Evolutionary conservation across 768 basidiomycete species (phyloP).

Genomic region (Lentinula aciculospora): DNA sequence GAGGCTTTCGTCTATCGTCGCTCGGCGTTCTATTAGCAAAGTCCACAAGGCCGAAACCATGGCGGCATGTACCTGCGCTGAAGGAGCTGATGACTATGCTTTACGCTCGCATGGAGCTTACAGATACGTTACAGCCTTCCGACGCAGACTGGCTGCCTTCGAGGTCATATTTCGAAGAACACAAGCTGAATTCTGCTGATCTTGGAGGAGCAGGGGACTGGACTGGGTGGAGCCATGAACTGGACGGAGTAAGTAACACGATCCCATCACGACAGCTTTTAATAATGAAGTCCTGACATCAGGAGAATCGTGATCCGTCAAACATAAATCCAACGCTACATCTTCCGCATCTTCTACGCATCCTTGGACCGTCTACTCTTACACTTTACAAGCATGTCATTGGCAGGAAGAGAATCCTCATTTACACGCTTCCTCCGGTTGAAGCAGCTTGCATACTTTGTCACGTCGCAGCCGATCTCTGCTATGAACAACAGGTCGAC

Average conservation of each 20-base stretch:
- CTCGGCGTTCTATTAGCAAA: constrained; percentile 68
- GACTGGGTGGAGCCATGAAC: constrained; percentile 64
- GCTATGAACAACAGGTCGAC: constrained; percentile 38
- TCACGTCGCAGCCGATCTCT: constrained; percentile 56
- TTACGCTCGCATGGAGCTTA: constrained; percentile 43
- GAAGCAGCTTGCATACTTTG: constrained; percentile 76
- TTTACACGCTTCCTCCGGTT: constrained; percentile 76
- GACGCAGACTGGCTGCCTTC: constrained; percentile 63
- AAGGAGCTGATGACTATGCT: constrained; percentile 53
- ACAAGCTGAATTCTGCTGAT: constrained; percentile 44
- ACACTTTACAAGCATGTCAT: constrained; percentile 79
- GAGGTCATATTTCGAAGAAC: constrained; percentile 57
- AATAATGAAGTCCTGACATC: background rate
- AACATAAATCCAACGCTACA: constrained; percentile 55
- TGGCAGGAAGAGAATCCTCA: constrained; percentile 67
- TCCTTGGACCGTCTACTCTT: constrained; percentile 73
- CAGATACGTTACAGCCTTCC: constrained; percentile 40
- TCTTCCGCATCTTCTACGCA: constrained; percentile 68
- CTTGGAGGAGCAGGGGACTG: constrained; percentile 55
- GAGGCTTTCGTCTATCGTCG: constrained; percentile 76
- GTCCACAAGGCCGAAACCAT: constrained; percentile 64
- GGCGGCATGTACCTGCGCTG: constrained; percentile 63
- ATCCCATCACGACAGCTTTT: background rate
- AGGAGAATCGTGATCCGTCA: constrained; percentile 23
- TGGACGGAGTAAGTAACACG: constrained; percentile 41